Evolutionary conservation across 768 basidiomycete species (phyloP), one percentile per base, ranked within the genome.

Genomic region (Suillus ampliporus): DNA sequence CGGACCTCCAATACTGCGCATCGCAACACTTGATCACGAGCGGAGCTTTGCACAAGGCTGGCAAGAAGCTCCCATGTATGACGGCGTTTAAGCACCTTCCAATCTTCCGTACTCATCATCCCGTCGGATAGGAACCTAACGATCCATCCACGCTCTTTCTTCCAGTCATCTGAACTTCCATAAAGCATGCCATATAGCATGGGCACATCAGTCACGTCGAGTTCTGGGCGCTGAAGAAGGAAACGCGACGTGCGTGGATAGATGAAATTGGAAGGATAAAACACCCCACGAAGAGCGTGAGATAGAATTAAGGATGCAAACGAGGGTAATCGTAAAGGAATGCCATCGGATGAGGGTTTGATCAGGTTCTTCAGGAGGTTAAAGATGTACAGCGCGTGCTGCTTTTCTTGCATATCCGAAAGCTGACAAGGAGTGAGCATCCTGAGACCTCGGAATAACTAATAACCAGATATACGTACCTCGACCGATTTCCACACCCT

Each of bases 171-270:
- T 4, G 80, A 77, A 23, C 82, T 83, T 67, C 91, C 93, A 72
- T 94, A 97, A 4, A 98, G 80, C 87, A 97, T 89, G 13, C 81
- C 81, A 70, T 93, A 98, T 5, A 99, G 77, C 88, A 98, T 88
- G 0, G 97, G 97, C 0, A 98, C 92, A 70, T 98, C 96, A 1
- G 78, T 79, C 1, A 79, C 77, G 69, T 98, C 96, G 8, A 98
- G 77, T 60, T 87, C 84, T 1, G 94, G 89, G 2, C 97, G 87
- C 74, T 97, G 95, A 0, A 99, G 84, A 6, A 99, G 84, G 82
- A 97, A 98, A 5, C 91, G 85, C 1, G 92, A 88, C 1, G 90
- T 91, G 17, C 90, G 78, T 0, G 96, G 94, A 71, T 97, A 99
- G 48, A 93, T 88, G 74, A 94, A 92, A 57, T 90, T 89, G 2